A percentile compares a stretch with the other conserved stretches of the same genome.
Evolutionary conservation across 2,329 filamentous ascomycete species (phyloP).

Genomic region (Grosmannia serpens): DNA sequence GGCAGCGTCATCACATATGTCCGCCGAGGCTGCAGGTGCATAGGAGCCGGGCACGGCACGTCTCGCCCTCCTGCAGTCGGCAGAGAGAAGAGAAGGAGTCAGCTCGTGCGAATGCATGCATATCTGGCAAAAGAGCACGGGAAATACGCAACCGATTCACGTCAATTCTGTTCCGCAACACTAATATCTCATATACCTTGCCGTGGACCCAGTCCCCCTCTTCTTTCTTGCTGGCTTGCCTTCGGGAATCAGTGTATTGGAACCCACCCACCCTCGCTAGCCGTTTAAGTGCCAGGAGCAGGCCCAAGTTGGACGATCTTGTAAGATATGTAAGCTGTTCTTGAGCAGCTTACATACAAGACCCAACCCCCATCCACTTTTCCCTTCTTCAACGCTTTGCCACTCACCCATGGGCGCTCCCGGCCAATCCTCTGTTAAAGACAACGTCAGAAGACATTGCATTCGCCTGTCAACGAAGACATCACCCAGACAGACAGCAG

Average conservation of each 20-base stretch:
- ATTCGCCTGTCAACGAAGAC: background rate
- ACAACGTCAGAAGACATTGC: background rate
- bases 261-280: background rate
- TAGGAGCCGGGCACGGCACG: too few relatives aligned
- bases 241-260: background rate
- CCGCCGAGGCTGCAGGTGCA: background rate
- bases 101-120: background rate
- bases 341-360: background rate
- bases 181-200: background rate
- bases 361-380: background rate
- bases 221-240: background rate
- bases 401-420: background rate
- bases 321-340: background rate
- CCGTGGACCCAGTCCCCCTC: background rate
- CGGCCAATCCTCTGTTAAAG: background rate
- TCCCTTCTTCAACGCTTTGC: background rate
- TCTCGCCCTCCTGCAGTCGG: too few relatives aligned
- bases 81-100: too few relatives aligned
- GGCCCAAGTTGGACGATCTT: background rate
- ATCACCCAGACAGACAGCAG: background rate
- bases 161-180: background rate
- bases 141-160: background rate
- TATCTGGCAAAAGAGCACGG: background rate
- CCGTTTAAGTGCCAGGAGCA: slow-evolving; percentile 1
- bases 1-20: background rate